Evolutionary conservation across 495 filamentous ascomycete genomes (phyloP).

Genomic region (Cryomyces minteri): DNA sequence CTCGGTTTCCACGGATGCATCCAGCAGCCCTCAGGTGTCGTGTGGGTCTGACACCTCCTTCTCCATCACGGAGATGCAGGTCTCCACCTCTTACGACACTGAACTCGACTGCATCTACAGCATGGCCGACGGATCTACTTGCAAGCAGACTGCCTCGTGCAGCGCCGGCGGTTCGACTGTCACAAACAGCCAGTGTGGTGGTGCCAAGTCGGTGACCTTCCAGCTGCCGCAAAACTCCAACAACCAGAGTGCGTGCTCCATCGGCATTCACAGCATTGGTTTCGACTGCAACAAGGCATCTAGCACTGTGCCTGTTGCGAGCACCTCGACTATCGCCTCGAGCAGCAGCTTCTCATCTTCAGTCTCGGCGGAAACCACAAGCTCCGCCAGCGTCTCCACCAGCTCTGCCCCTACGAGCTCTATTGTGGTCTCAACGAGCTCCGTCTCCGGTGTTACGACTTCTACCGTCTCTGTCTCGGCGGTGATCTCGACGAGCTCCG

Average conservation of each 20-base stretch:
- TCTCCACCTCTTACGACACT: constrained; percentile 53
- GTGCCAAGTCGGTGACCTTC: constrained; percentile 62
- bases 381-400: not conserved
- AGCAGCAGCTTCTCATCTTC: constrained; percentile 11
- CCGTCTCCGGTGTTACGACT: not conserved
- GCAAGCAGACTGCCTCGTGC: constrained; percentile 55
- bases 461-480: not conserved
- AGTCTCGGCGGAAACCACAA: not conserved
- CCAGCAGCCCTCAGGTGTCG: constrained; percentile 34
- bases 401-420: not conserved
- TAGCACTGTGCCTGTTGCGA: constrained; percentile 7
- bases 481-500: not conserved
- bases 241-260: constrained; percentile 34
- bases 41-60: constrained; percentile 36
- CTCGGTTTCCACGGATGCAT: constrained; percentile 23
- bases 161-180: constrained; percentile 43
- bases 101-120: constrained; percentile 67
- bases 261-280: constrained; percentile 58
- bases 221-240: constrained; percentile 40
- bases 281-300: constrained; percentile 57
- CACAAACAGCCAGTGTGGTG: constrained; percentile 77
- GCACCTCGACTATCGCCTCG: constrained; percentile 13
- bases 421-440: not conserved
- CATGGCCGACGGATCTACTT: constrained; percentile 62
- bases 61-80: constrained; percentile 54